These are phyloP conservation scores for Boletus smithii DNA, from an alignment of 1,284 basidiomycete species.

Conservation along the genomic window DNA sequence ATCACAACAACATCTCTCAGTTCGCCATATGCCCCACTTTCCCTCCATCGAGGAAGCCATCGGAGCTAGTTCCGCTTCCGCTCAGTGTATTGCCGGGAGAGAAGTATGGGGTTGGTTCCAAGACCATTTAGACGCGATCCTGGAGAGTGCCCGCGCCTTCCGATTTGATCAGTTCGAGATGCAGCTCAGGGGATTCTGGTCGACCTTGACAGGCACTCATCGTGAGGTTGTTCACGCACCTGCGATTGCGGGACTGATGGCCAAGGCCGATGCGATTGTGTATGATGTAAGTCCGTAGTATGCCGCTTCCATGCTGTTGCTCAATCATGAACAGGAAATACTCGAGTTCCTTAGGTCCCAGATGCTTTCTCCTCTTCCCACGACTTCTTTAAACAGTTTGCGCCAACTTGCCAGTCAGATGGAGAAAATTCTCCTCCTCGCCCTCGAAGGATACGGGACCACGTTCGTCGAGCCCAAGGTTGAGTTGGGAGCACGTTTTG, in stretches of 20 bases:
- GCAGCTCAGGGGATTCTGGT: conserved; percentile 80
- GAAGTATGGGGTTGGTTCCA: conserved; percentile 87
- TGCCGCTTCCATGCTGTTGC: conserved; percentile 6
- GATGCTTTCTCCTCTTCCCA: conserved; percentile 73
- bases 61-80: conserved; percentile 64
- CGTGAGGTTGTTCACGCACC: conserved; percentile 84
- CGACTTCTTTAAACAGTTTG: conserved; percentile 63
- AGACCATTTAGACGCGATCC: conserved; percentile 74
- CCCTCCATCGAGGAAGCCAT: conserved; percentile 83
- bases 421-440: conserved; percentile 81
- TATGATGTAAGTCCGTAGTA: conserved; percentile 64
- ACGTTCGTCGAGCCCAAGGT: conserved; percentile 91
- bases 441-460: conserved; percentile 77
- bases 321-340: conserved; percentile 62
- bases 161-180: conserved; percentile 86
- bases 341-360: conserved; percentile 78
- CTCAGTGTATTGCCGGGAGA: conserved; percentile 71
- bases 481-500: conserved; percentile 82
- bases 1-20: conserved; percentile 53
- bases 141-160: conserved; percentile 73
- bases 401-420: conserved; percentile 85
- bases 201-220: conserved; percentile 65
- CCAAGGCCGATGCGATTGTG: conserved; percentile 82
- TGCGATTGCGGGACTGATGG: conserved; percentile 82
- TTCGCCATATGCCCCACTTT: conserved; percentile 74